A percentile compares a stretch with the other conserved stretches of the same genome.
Evolutionary conservation across 306 rosid species (phyloP).

Genomic region (Trifolium pratense): DNA sequence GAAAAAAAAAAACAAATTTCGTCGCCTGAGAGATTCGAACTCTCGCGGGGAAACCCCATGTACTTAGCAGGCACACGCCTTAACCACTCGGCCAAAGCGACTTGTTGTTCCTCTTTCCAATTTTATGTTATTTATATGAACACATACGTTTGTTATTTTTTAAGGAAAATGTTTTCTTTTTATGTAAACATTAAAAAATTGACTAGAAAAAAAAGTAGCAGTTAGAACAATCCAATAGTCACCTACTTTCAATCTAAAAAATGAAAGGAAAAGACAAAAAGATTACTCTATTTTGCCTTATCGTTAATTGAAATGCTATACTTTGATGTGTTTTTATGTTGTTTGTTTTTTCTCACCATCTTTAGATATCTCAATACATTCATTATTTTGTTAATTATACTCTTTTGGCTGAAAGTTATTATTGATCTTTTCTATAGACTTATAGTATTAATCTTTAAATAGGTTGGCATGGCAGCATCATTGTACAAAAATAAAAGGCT

Average conservation of each 20-base stretch:
- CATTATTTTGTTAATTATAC: not conserved
- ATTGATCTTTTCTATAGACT: not conserved
- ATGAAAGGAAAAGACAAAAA: not conserved
- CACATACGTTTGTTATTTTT: too few species aligned
- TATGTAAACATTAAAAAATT: too few species aligned
- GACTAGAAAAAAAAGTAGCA: not conserved
- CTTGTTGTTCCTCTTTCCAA: too few species aligned
- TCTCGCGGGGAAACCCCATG: too few species aligned
- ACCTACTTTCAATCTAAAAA: not conserved
- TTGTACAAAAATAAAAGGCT: not conserved
- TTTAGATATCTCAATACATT: not conserved
- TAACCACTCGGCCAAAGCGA: too few species aligned
- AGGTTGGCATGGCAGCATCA: slow-evolving; percentile 13
- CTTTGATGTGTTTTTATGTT: not conserved
- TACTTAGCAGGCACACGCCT: too few species aligned
- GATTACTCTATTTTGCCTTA: slow-evolving; percentile 9
- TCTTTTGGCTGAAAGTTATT: not conserved
- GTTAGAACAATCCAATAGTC: slow-evolving; percentile 20
- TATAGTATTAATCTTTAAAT: slow-evolving; percentile 10
- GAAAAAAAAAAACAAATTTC: too few species aligned
- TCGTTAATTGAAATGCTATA: slow-evolving; percentile 26
- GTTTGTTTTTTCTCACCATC: slow-evolving; percentile 3
- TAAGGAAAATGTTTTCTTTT: too few species aligned
- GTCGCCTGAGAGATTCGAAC: too few species aligned
- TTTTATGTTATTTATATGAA: too few species aligned